phyloP scores from a whole-genome alignment of 192 early-diverging fungal genomes.

The Diversispora epigaea region DNA sequence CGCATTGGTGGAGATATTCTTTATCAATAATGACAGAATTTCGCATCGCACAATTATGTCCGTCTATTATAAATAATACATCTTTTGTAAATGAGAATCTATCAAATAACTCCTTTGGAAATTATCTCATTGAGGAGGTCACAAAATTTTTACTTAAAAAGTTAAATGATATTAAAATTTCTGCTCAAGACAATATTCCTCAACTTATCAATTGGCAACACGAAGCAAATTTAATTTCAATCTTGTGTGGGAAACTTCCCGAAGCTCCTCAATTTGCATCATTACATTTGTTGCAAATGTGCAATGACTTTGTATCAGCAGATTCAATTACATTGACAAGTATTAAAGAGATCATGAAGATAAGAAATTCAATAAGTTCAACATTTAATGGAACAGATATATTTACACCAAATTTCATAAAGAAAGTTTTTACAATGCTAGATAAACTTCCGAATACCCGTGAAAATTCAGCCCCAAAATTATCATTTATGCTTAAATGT shows the following conservation, averaged over 20 bases:
- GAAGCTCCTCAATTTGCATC: not conserved
- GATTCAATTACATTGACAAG: not conserved
- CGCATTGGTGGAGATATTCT: conserved; percentile 28
- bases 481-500: conserved; percentile 16
- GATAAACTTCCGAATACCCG: not conserved
- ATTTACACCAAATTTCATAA: conserved; percentile 6
- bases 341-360: not conserved
- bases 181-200: not conserved
- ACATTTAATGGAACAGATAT: not conserved
- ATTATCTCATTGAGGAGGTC: conserved; percentile 7
- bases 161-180: not conserved
- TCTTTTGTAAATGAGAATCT: not conserved
- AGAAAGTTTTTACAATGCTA: conserved; percentile 1
- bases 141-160: not conserved
- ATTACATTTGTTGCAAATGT: conserved; percentile 29
- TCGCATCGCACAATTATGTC: conserved; percentile 13
- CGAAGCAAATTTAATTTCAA: conserved; percentile 4
- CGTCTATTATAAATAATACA: not conserved
- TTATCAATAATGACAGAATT: conserved; percentile 18
- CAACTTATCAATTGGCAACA: conserved; percentile 13
- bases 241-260: conserved; percentile 5
- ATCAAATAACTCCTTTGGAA: not conserved
- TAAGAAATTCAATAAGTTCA: not conserved
- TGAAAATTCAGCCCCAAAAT: not conserved
- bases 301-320: conserved; percentile 26